Conservation (phyloP, 2,329 filamentous ascomycete species). For the Colletotrichum sp. region DNA sequence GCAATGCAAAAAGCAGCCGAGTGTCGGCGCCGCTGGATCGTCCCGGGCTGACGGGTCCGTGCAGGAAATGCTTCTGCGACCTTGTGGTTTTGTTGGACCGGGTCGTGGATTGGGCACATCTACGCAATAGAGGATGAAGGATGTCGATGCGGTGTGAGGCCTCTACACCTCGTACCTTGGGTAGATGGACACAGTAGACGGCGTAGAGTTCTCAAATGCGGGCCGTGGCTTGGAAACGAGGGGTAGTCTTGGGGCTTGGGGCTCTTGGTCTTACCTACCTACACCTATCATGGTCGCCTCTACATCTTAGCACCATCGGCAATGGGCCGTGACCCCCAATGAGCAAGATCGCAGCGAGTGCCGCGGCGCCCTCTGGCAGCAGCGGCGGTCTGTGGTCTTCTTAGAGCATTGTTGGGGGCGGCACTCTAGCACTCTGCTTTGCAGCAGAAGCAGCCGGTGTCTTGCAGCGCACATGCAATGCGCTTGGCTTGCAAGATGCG, state of each 20-base stretch:
- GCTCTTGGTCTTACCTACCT: background rate
- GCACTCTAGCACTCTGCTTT: background rate
- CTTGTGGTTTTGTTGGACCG: background rate
- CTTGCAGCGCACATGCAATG: background rate
- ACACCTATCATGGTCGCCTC: background rate
- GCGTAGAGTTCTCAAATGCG: background rate
- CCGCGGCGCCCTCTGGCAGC: slow-evolving; percentile 8
- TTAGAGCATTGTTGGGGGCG: slow-evolving; percentile 10
- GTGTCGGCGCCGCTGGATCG: slow-evolving; percentile 1
- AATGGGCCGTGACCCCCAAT: background rate
- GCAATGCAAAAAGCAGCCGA: background rate
- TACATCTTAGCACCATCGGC: background rate
- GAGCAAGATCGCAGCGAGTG: background rate
- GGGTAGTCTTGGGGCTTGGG: background rate
- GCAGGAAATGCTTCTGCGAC: background rate
- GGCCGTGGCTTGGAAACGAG: background rate
- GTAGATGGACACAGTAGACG: background rate
- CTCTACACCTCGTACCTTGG: background rate
- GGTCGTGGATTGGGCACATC: background rate
- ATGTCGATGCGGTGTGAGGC: background rate
- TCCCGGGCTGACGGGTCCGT: background rate
- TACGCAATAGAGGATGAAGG: background rate
- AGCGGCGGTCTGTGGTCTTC: slow-evolving; percentile 10
- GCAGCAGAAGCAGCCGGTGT: background rate
- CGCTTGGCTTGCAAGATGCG: background rate